phyloP scores from a whole-genome alignment of 495 filamentous ascomycete species.

The Aspergillus affinis region DNA sequence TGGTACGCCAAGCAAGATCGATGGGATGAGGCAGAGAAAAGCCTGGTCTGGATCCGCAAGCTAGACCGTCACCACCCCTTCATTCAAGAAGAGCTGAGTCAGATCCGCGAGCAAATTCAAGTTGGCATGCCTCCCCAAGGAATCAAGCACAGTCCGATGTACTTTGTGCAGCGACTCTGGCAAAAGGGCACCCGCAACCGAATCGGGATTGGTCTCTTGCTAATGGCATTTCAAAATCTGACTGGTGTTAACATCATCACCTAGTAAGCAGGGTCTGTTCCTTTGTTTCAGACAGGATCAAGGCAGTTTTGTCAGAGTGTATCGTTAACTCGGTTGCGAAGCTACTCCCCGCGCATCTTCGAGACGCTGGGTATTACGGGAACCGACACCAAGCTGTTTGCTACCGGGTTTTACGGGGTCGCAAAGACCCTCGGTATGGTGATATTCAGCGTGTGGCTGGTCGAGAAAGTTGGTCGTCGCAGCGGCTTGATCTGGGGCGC shows the following conservation, averaged over 20 bases:
- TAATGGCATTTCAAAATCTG: constrained; percentile 50
- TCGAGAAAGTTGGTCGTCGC: constrained; percentile 61
- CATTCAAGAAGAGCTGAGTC: constrained; percentile 28
- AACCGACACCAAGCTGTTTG: constrained; percentile 30
- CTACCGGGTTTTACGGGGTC: constrained; percentile 39
- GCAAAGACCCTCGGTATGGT: constrained; percentile 48
- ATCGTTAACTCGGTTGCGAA: constrained; percentile 14
- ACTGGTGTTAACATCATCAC: constrained; percentile 28
- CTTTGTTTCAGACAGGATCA: not conserved
- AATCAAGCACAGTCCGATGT: constrained; percentile 31
- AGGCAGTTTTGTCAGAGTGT: constrained; percentile 42
- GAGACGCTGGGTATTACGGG: constrained; percentile 43
- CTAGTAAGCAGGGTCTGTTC: constrained; percentile 12
- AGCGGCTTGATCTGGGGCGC: constrained; percentile 63
- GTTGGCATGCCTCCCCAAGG: constrained; percentile 48
- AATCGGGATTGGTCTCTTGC: constrained; percentile 38
- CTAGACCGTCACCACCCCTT: constrained; percentile 30
- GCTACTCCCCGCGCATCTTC: constrained; percentile 54
- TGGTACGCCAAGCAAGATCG: constrained; percentile 56
- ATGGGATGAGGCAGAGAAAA: constrained; percentile 55
- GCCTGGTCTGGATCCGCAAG: constrained; percentile 47
- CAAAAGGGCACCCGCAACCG: constrained; percentile 48
- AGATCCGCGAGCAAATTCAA: constrained; percentile 25
- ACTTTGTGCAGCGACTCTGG: constrained; percentile 8
- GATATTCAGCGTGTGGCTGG: constrained; percentile 58